Evolutionary conservation across 495 filamentous ascomycete genomes (phyloP), one percentile per base, ranked within the genome.

Genomic region (Talaromyces thailandensis): DNA sequence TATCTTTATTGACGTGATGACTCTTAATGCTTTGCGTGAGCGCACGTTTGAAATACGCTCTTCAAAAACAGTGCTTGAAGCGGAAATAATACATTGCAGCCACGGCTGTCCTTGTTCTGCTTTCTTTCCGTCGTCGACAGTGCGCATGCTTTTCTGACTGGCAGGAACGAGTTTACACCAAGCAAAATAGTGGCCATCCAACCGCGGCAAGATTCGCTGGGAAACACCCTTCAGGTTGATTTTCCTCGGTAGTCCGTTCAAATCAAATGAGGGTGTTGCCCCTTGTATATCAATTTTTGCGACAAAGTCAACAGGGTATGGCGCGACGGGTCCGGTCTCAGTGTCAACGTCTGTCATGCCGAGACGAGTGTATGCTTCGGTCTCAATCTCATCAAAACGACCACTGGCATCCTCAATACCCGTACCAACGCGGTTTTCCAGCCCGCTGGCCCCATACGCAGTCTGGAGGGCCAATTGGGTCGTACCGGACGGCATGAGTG

Each of bases 141-240:
- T 29, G 16, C 25, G 25, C 26, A 21, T 24, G 24, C 3, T 68
- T 56, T 6, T 18, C 23, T 31, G 16, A 14, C 8, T 57, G 16
- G 6, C 32, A 29, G 5, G 57, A 21, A 73, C 43, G 16, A 84
- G 57, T 28, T 78, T 71, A 4, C 78, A 77, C 84, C 86, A 90
- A 31, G 82, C 85, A 63, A 87, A 85, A 64, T 86, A 89, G 50
- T 85, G 75, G 0, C 86, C 87, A 26, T 73, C 73, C 4, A 88
- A 69, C 23, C 79, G 77, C 53, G 80, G 71, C 3, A 70, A 60
- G 21, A 86, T 69, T 29, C 80, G 74, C 6, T 78, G 77, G 3
- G 76, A 65, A 0, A 84, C 69, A 50, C 69, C 75, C 9, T 61
- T 56, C 3, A 87, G 68, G 8, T 61, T 51, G 0, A 51, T 66